Evolutionary conservation across 495 filamentous ascomycete species (phyloP), one percentile per base, ranked within the genome.

Genomic region (Penicillium arizonense): DNA sequence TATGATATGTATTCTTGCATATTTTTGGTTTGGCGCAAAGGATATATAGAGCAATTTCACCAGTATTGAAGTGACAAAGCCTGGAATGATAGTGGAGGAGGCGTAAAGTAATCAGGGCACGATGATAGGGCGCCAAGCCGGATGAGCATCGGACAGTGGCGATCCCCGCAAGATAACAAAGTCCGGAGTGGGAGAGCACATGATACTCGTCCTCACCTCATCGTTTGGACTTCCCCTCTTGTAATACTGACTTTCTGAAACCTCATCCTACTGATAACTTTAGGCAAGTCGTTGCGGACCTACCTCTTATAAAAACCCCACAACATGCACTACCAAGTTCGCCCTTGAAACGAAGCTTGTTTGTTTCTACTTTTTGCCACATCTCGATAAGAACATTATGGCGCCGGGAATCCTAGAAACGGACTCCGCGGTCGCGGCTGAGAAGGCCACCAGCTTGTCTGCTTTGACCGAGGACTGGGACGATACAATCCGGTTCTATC

Each of bases 401-500:
- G 79, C 85, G 53, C 83, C 85, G 42, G 83, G 84, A 24, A 68
- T 84, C 24, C 44, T 71, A 34, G 62, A 68, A 10, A 65, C 71
- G 21, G 57, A 69, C 35, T 80, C 82, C 12, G 81, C 76, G 28
- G 76, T 79, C 40, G 62, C 74, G 0, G 38, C 67, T 6, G 68
- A 74, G 28, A 76, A 74, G 53, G 64, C 68, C 32, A 52, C 57
- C 33, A 73, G 75, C 26, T 67, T 90, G 23, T 59, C 72, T 20
- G 70, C 80, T 18, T 67, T 90, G 24, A 87, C 87, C 3, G 77
- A 78, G 33, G 67, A 77, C 23, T 91, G 88, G 75, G 80, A 85
- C 53, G 81, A 85, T 63, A 80, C 83, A 2, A 63, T 96, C 43
- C 81, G 83, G 2, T 97, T 98, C 75, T 97, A 91, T 69, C 84